Percentiles rank a stretch among this genome's conserved stretches.
Evolutionary conservation across 176 grass and related monocot species (phyloP).

Genomic region (Cocos nucifera): DNA sequence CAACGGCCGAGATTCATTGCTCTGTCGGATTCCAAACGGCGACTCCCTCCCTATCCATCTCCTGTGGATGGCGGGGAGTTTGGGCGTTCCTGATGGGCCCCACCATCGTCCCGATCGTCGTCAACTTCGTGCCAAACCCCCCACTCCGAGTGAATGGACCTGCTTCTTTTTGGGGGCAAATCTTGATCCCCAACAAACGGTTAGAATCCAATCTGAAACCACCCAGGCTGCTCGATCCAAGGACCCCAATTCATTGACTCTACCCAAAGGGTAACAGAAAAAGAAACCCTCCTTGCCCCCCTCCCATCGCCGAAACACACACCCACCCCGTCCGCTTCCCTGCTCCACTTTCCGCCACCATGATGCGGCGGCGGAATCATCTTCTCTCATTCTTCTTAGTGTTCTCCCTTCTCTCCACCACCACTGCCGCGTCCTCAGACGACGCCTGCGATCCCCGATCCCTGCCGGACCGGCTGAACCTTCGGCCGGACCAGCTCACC

Average conservation of each 20-base stretch:
- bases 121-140: too few relatives aligned
- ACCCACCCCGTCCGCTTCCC: neutral
- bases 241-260: too few relatives aligned
- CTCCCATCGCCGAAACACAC: neutral
- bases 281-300: too few relatives aligned
- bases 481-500: constrained; percentile 59
- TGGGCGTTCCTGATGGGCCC: neutral
- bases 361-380: neutral
- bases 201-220: too few relatives aligned
- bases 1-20: neutral
- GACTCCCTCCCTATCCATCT: neutral
- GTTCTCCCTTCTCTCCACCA: neutral
- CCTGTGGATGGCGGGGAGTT: neutral
- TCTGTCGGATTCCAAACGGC: neutral
- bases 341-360: constrained; percentile 8
- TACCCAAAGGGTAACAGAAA: too few relatives aligned
- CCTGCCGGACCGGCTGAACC: constrained; percentile 13
- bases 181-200: too few relatives aligned
- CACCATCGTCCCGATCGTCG: too few relatives aligned
- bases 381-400: constrained; percentile 13
- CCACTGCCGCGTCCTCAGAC: neutral
- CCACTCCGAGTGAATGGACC: too few relatives aligned
- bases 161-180: too few relatives aligned
- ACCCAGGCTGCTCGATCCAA: too few relatives aligned
- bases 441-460: constrained; percentile 22